Evolutionary conservation across 805 yeast genomes (phyloP), one percentile per base, ranked within the genome.

Genomic region (Yarrowia keelungensis): DNA sequence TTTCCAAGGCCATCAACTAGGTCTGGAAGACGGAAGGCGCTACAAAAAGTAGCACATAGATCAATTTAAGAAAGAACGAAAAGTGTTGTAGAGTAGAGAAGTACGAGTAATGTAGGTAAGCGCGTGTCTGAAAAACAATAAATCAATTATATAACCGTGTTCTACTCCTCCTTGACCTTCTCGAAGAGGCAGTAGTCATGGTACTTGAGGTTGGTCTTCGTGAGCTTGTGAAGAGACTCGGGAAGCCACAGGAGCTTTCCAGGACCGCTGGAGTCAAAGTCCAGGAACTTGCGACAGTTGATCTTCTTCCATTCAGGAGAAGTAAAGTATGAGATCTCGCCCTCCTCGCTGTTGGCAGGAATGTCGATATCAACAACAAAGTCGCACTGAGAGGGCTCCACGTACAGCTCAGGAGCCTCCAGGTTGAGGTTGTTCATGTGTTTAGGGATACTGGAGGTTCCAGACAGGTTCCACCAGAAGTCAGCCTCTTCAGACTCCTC

Each of bases 391-490:
- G 77, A 70, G 41, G 86, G 77, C 1, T 79, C 76, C 10, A 82
- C 77, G 3, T 91, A 78, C 71, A 89, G 87, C 11, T 84, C 84
- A 1, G 80, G 78, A 59, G 90, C 92, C 74, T 86, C 92, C 53
- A 78, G 69, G 75, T 94, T 93, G 72, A 81, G 79, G 73, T 92
- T 88, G 75, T 94, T 93, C 92, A 91, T 90, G 5, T 87, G 85
- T 0, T 71, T 59, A 0, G 97, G 95, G 1, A 82, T 73, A 1
- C 72, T 70, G 26, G 89, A 72, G 14, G 78, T 74, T 2, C 78
- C 79, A 7, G 69, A 71, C 12, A 69, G 56, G 19, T 70, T 58
- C 72, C 75, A 72, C 76, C 76, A 75, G 7, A 72, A 73, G 14
- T 75, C 74, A 3, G 79, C 74, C 36, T 79, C 62, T 0, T 61